Evolutionary conservation across 805 yeast species (phyloP).

Genomic region (Suhomyces prunicola): DNA sequence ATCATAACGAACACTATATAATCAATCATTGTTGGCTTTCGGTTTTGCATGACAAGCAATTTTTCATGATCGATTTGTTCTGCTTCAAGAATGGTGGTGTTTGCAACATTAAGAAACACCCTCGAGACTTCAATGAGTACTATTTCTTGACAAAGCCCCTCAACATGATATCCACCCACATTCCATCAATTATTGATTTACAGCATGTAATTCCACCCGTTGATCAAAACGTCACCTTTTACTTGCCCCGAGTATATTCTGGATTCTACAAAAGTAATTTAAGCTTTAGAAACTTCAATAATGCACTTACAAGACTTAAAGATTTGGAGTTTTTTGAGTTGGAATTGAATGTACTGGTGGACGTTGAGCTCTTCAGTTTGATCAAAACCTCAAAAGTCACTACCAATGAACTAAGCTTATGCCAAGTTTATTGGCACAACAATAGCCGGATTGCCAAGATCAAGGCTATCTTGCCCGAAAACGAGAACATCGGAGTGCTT

Average conservation of each 20-base stretch:
- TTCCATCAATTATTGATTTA: slow-evolving; percentile 72
- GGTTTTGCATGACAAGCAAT: slow-evolving; percentile 68
- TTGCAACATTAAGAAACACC: slow-evolving; percentile 27
- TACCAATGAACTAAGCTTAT: slow-evolving; percentile 54
- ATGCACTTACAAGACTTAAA: slow-evolving; percentile 66
- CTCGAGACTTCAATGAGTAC: slow-evolving; percentile 43
- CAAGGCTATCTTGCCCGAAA: slow-evolving; percentile 76
- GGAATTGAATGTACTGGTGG: slow-evolving; percentile 66
- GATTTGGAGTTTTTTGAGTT: slow-evolving; percentile 81
- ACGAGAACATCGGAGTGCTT: slow-evolving; percentile 65
- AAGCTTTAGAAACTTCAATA: slow-evolving; percentile 62
- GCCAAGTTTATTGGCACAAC: slow-evolving; percentile 76
- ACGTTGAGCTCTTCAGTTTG: slow-evolving; percentile 63
- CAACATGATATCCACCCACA: slow-evolving; percentile 76
- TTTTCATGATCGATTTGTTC: slow-evolving; percentile 70
- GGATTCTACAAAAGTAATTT: slow-evolving; percentile 64
- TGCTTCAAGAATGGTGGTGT: slow-evolving; percentile 28
- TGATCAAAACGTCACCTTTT: slow-evolving; percentile 70
- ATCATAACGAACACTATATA: slow-evolving; percentile 49
- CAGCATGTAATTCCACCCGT: slow-evolving; percentile 88
- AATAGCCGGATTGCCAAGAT: slow-evolving; percentile 63
- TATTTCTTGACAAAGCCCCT: slow-evolving; percentile 80
- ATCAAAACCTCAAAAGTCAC: slow-evolving; percentile 51
- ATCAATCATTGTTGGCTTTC: slow-evolving; percentile 89
- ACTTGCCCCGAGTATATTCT: slow-evolving; percentile 85